phyloP scores from a whole-genome alignment of 257 asterid genomes.

The Jacaranda mimosifolia region DNA sequence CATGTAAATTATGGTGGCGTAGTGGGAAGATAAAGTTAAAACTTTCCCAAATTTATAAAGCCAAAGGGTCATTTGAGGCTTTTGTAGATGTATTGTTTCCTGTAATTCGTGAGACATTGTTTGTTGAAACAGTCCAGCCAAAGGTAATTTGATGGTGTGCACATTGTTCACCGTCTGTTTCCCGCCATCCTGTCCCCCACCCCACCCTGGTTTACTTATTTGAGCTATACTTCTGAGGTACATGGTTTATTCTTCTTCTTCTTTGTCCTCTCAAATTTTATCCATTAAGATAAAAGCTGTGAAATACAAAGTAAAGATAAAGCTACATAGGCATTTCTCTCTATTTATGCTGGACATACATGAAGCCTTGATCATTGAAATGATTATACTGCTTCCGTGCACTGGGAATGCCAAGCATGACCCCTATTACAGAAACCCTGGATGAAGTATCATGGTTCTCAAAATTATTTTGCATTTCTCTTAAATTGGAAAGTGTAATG shows the following conservation, averaged over 20 bases:
- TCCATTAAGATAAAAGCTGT: too few species aligned
- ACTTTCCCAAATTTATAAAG: constrained; percentile 77
- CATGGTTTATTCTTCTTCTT: neutral
- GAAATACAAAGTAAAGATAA: too few species aligned
- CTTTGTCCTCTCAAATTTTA: neutral
- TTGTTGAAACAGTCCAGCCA: constrained; percentile 60
- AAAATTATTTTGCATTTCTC: too few species aligned
- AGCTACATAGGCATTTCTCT: too few species aligned
- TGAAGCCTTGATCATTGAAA: too few species aligned
- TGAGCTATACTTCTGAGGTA: neutral
- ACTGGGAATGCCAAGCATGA: too few species aligned
- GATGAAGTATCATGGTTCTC: too few species aligned
- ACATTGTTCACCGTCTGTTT: neutral
- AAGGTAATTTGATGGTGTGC: constrained; percentile 48
- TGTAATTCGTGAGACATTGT: constrained; percentile 73
- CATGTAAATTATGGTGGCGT: constrained; percentile 71
- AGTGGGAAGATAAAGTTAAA: constrained; percentile 79
- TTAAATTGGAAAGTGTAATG: too few species aligned
- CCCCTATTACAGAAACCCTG: too few species aligned
- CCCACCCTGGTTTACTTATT: constrained; percentile 19
- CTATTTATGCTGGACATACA: too few species aligned
- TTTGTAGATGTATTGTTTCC: constrained; percentile 77
- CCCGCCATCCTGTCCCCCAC: neutral
- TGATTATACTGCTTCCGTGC: too few species aligned
- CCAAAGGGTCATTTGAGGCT: constrained; percentile 68